These are phyloP conservation scores for Phylloporus sp. DNA, from an alignment of 768 basidiomycete genomes.

Conservation along the genomic window DNA sequence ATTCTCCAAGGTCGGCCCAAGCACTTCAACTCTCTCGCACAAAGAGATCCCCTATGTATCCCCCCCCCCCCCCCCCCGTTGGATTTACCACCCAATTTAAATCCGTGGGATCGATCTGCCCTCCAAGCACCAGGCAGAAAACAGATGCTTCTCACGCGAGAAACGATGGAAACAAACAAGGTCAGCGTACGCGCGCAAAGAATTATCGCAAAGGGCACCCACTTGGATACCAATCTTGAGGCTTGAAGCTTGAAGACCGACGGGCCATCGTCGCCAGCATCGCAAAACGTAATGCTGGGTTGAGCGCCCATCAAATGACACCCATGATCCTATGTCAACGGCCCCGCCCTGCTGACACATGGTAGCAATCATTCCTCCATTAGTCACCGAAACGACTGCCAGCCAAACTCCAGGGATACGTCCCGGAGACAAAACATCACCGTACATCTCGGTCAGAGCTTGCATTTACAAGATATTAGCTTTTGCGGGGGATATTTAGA, in stretches of 20 bases:
- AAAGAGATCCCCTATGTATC: no score
- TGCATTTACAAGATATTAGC: neutral
- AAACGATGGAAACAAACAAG: neutral
- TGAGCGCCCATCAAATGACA: conserved; percentile 12
- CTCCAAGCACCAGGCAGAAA: neutral
- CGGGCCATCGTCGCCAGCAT: neutral
- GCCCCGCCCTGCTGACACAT: conserved; percentile 16
- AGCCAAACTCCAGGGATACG: neutral
- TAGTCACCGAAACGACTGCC: conserved; percentile 7
- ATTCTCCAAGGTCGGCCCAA: no score
- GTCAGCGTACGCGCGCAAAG: neutral
- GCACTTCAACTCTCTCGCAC: no score
- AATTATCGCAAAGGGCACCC: neutral
- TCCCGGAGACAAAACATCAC: neutral
- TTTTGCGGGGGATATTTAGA: neutral
- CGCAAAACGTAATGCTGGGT: conserved; percentile 6
- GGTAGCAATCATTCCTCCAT: neutral
- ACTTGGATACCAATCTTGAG: neutral
- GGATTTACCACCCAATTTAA: conserved; percentile 16
- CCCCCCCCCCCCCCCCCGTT: no score
- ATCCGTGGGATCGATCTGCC: conserved; percentile 19
- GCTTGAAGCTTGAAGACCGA: neutral
- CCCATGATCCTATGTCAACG: conserved; percentile 7
- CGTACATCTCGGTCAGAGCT: conserved; percentile 1
- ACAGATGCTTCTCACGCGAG: neutral